Conservation (phyloP, 768 basidiomycete genomes). For the Boletus sp. region DNA sequence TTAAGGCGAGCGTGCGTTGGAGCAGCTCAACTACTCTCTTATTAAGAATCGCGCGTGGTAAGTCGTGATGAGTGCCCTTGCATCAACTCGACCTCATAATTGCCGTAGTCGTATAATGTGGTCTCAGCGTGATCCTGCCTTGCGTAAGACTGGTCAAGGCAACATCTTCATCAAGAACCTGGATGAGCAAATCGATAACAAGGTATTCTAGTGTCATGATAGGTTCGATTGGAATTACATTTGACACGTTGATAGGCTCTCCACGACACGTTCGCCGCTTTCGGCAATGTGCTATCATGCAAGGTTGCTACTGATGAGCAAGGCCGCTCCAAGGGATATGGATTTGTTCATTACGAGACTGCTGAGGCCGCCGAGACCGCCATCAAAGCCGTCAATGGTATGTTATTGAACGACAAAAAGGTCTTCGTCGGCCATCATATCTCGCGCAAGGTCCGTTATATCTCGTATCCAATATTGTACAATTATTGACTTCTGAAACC, state of each 20-base stretch:
- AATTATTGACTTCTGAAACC: background rate
- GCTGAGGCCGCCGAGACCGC: slow-evolving; percentile 93
- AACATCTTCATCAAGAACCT: slow-evolving; percentile 99
- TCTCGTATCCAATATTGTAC: too few species aligned
- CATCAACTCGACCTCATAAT: background rate
- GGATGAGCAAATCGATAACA: slow-evolving; percentile 97
- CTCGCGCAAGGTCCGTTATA: slow-evolving; percentile 76
- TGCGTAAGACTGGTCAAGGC: slow-evolving; percentile 99
- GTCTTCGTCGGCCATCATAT: slow-evolving; percentile 98
- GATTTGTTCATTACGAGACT: slow-evolving; percentile 99
- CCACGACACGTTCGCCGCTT: slow-evolving; percentile 98
- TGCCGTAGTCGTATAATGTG: slow-evolving; percentile 93
- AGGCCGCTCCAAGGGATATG: slow-evolving; percentile 95
- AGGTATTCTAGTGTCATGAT: slow-evolving; percentile 43
- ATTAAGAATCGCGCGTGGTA: slow-evolving; percentile 98
- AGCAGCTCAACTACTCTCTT: slow-evolving; percentile 98
- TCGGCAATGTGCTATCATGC: slow-evolving; percentile 98
- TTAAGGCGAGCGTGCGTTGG: slow-evolving; percentile 93
- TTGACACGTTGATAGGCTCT: slow-evolving; percentile 62
- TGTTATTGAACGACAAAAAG: slow-evolving; percentile 99
- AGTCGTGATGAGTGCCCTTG: slow-evolving; percentile 19
- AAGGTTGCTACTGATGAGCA: slow-evolving; percentile 98
- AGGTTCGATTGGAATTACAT: background rate
- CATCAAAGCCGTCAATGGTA: slow-evolving; percentile 98
- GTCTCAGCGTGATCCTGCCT: slow-evolving; percentile 99